A percentile compares a stretch with the other conserved stretches of the same genome.
Conservation (phyloP, 176 grass and related monocot genomes). For the Saccharum officinarum region DNA sequence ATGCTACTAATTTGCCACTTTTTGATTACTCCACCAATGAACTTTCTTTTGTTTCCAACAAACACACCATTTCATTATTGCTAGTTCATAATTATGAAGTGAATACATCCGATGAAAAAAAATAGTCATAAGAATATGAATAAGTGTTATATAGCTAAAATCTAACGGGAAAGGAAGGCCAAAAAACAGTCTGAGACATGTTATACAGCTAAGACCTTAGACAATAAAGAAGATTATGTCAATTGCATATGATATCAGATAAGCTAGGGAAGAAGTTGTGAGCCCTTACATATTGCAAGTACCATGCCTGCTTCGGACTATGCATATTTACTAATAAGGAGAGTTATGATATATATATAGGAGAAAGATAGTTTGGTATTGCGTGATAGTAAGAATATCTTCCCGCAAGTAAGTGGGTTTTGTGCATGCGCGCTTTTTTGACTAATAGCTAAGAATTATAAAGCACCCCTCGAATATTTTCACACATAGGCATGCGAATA, state of each 20-base stretch:
- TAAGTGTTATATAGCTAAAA: neutral
- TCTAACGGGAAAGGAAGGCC: neutral
- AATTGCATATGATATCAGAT: neutral
- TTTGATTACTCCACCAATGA: neutral
- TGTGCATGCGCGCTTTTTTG: neutral
- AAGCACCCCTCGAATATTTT: neutral
- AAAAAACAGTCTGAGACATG: neutral
- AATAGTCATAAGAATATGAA: neutral
- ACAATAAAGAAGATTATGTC: neutral
- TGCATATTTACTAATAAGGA: neutral
- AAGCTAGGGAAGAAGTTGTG: neutral
- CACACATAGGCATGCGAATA: neutral
- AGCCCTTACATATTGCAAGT: slow-evolving; percentile 16
- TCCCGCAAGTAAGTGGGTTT: neutral
- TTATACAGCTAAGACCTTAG: neutral
- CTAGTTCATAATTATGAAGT: neutral
- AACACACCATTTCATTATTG: neutral
- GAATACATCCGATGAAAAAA: neutral
- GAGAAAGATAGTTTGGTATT: neutral
- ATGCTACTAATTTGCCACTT: neutral
- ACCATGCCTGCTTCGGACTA: neutral
- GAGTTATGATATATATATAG: slow-evolving; percentile 13
- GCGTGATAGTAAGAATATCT: neutral
- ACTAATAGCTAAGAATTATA: neutral
- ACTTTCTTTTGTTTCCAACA: neutral